Conservation (phyloP, 495 filamentous ascomycete species). For the Thozetella sp. region DNA sequence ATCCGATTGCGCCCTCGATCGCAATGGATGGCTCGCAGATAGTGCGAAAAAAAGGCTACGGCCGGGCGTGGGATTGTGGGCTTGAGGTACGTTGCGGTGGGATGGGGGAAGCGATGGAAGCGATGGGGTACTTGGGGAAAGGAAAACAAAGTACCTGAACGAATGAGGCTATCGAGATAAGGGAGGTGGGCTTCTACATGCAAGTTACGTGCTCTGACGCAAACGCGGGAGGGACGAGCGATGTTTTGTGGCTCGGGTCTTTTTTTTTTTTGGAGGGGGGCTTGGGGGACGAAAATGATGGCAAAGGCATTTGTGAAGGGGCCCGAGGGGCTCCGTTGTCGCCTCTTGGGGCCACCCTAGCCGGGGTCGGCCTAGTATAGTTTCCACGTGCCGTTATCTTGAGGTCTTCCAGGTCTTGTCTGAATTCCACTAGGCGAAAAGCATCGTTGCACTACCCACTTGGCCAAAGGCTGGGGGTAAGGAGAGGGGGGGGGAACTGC, state of each 20-base stretch:
- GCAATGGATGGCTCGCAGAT: neutral
- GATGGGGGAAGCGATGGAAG: constrained; percentile 1
- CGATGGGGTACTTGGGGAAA: neutral
- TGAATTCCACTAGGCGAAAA: neutral
- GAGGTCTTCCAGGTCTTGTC: neutral
- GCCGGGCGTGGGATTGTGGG: neutral
- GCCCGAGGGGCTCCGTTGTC: neutral
- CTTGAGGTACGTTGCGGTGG: constrained; percentile 5
- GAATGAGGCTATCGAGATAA: constrained; percentile 2
- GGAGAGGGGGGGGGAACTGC: neutral
- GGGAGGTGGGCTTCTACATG: neutral
- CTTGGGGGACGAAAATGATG: constrained; percentile 2
- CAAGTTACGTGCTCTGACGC: constrained; percentile 17
- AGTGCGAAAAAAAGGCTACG: neutral
- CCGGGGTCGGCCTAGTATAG: constrained; percentile 1
- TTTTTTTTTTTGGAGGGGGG: constrained; percentile 13
- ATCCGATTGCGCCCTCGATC: neutral
- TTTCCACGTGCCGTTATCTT: constrained; percentile 2
- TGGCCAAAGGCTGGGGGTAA: neutral
- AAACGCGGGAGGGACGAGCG: constrained; percentile 12
- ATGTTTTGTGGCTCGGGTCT: constrained; percentile 8
- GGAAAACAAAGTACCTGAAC: neutral
- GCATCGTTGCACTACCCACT: neutral
- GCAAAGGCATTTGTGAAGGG: neutral
- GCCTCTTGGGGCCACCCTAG: neutral